Conservation (phyloP, 2,329 filamentous ascomycete genomes). For the Didymella glomerata region DNA sequence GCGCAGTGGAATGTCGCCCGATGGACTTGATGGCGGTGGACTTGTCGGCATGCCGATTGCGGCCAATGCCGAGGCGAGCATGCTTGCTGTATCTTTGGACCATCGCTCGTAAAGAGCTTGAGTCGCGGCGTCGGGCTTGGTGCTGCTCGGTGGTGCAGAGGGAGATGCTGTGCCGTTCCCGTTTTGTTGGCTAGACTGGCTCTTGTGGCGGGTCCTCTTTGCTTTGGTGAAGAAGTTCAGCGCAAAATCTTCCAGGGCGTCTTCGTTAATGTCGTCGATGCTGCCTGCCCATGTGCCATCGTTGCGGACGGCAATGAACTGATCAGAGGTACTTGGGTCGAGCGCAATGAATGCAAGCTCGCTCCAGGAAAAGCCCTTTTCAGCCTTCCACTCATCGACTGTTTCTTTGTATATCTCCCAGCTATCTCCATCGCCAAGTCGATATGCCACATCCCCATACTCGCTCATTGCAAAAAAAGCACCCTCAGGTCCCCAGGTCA, state of each 20-base stretch:
- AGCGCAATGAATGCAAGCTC: constrained; percentile 44
- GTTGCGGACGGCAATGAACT: constrained; percentile 47
- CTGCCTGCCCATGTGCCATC: constrained; percentile 49
- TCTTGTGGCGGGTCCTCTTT: constrained; percentile 9
- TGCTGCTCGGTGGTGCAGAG: constrained; percentile 3
- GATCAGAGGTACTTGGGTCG: constrained; percentile 41
- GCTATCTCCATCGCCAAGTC: constrained; percentile 32
- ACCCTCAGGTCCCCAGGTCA: constrained; percentile 43
- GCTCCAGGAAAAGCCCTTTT: constrained; percentile 43
- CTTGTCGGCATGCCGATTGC: constrained; percentile 25
- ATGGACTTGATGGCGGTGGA: neutral
- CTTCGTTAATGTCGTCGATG: constrained; percentile 46
- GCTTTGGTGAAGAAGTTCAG: constrained; percentile 41
- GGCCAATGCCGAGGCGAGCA: constrained; percentile 40
- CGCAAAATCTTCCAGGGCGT: constrained; percentile 44
- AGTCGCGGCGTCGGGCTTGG: constrained; percentile 28
- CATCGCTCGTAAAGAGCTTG: constrained; percentile 44
- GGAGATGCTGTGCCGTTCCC: constrained; percentile 1
- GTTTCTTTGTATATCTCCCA: constrained; percentile 48
- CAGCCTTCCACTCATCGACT: constrained; percentile 47
- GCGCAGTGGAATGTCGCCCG: constrained; percentile 1
- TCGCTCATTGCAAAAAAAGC: constrained; percentile 51
- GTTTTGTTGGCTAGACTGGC: constrained; percentile 1
- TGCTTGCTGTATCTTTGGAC: constrained; percentile 37
- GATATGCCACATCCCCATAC: constrained; percentile 45